Evolutionary conservation across 2,329 filamentous ascomycete genomes (phyloP), one percentile per base, ranked within the genome.

Genomic region (Emmonsiellopsis sp.): DNA sequence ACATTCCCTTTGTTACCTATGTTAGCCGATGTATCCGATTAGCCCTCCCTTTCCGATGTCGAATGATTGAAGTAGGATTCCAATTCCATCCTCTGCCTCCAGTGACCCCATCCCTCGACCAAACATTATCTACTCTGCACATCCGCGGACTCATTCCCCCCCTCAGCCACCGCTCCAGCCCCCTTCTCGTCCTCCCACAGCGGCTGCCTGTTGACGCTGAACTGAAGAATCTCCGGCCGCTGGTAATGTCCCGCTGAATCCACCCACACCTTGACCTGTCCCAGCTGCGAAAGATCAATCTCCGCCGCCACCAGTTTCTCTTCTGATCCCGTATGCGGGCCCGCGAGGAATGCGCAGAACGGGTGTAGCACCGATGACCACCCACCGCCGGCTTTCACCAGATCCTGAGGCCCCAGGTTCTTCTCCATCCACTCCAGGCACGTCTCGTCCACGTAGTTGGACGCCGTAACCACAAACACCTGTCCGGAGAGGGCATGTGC

Each of bases 401-500:
- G 53, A 39, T 69, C 62, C 44, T 68, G 65, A 42, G 62, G 55
- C 33, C 67, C 67, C 0, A 70, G 60, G 36, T 69, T 69, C 53
- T 67, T 60, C 53, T 63, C 56, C 66, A 71, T 65, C 66, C 72
- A 76, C 11, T 65, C 57, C 11, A 75, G 59, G 40, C 72, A 74
- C 2, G 56, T 61, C 10, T 71, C 62, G 37, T 75, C 72, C 2
- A 76, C 68, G 33, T 73, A 74, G 51, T 71, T 72, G 6, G 66
- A 68, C 2, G 72, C 72, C 1, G 64, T 65, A 33, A 75, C 60
- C 21, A 74, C 73, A 51, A 74, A 76, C 2, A 71, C 68, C 54
- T 76, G 73, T 11, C 67, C 72, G 1, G 71, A 74, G 27, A 75
- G 54, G 2, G 74, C 72, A 55, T 75, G 73, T 5, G 63, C 61